Evolutionary conservation across 306 rosid species (phyloP), one percentile per base, ranked within the genome.

Genomic region (Prinsepia uniflora): DNA sequence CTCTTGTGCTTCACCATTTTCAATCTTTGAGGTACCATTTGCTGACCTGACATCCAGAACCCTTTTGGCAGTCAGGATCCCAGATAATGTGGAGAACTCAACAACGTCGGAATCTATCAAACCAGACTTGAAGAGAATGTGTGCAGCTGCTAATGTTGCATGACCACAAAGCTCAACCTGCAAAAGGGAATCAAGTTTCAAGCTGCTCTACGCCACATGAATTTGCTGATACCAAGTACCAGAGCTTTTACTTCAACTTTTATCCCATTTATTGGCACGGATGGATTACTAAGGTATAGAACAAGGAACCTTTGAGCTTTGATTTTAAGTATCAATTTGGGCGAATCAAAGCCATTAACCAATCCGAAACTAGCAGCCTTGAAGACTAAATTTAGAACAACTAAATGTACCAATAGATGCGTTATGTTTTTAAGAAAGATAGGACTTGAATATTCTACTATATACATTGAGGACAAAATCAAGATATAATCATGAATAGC

Each of bases 91-190:
- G 48, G 50, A 75, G 77, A 88, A 93, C 74, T 88, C 92, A 49
- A 90, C 61, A 15, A 80, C 10, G 62, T 76, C 19, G 41, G 77
- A 67, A 39, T 87, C 75, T 52, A 81, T 82, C 41, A 81, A 72
- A 68, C 86, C 88, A 67, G 81, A 72, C 46, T 84, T 67, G 63
- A 86, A 89, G 30, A 92, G 76, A 4, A 63, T 46, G 68, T 90
- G 86, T 8, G 96, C 79, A 57, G 96, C 86, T 0, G 98, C 98
- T 68, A 92, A 39, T 75, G 98, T 92, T 50, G 90, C 96, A 78
- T 90, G 96, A 24, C 30, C 30, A 24, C 98, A 93, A 67, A 93
- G 89, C 22, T 84, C 19, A 80, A 70, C 74, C 74, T 70, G 74
- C 43, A 55, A 55, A 42, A 55, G 10, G 48, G 4, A 7, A 39